phyloP scores from a whole-genome alignment of 1,284 basidiomycete genomes.

The Leccinum angustisporum region DNA sequence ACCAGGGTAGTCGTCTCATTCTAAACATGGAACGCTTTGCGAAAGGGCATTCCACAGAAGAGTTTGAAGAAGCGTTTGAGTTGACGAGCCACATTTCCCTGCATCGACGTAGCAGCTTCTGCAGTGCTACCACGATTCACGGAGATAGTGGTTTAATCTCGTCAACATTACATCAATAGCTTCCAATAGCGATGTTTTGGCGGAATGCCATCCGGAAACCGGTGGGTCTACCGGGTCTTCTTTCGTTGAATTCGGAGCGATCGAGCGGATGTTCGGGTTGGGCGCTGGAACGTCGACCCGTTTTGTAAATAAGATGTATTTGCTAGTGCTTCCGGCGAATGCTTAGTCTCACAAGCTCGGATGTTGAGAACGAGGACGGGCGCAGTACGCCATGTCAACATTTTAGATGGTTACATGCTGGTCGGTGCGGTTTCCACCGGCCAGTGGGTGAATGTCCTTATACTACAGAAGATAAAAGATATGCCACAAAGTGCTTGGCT shows the following conservation, averaged over 20 bases:
- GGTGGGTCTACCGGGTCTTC: not conserved
- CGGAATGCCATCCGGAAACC: not conserved
- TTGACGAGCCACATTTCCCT: slow-evolving; percentile 20
- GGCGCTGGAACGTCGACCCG: slow-evolving; percentile 69
- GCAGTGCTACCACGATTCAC: not conserved
- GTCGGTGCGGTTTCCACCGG: not conserved
- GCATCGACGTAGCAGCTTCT: not conserved
- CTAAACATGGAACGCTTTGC: slow-evolving; percentile 23
- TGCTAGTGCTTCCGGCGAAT: slow-evolving; percentile 45
- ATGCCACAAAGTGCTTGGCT: not conserved
- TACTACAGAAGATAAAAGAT: no score
- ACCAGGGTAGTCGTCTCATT: slow-evolving; percentile 20
- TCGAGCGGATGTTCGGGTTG: slow-evolving; percentile 90
- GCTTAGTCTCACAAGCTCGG: not conserved
- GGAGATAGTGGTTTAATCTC: not conserved
- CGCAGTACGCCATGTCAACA: not conserved
- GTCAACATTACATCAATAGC: not conserved
- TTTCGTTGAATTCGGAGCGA: slow-evolving; percentile 33
- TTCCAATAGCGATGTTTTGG: not conserved
- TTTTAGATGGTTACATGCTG: not conserved
- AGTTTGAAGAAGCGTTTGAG: slow-evolving; percentile 8
- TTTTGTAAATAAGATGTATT: slow-evolving; percentile 71
- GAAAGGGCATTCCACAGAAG: slow-evolving; percentile 9
- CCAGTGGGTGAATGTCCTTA: not conserved
- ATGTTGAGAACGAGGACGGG: not conserved